These are phyloP conservation scores for Parmelia sp. DNA, from an alignment of 495 filamentous ascomycete species.

Conservation along the genomic window DNA sequence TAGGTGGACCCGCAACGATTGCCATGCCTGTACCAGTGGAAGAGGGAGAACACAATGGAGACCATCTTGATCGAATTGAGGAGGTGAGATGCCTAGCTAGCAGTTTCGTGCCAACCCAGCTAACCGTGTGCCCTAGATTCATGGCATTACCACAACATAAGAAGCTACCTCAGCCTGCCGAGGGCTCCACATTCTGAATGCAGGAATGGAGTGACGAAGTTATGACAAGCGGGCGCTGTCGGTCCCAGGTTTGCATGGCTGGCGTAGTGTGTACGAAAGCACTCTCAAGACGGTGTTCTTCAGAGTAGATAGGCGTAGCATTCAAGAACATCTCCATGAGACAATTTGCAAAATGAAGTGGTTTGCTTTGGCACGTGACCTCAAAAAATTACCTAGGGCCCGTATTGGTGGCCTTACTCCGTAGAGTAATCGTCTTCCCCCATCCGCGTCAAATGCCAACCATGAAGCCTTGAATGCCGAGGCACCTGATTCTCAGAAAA, in stretches of 20 bases:
- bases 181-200: constrained; percentile 65
- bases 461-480: constrained; percentile 34
- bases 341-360: background rate
- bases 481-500: constrained; percentile 39
- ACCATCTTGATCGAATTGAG: constrained; percentile 85
- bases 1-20: constrained; percentile 81
- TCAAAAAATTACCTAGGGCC: background rate
- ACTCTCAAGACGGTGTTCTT: background rate
- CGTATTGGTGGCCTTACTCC: too few relatives aligned
- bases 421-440: too few relatives aligned
- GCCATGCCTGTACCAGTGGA: constrained; percentile 81
- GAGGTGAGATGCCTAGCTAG: constrained; percentile 44
- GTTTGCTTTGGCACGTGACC: background rate
- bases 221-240: constrained; percentile 12
- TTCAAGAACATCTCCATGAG: background rate
- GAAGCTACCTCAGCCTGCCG: constrained; percentile 89
- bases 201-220: constrained; percentile 14
- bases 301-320: background rate
- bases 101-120: constrained; percentile 11
- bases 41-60: constrained; percentile 84
- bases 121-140: constrained; percentile 50
- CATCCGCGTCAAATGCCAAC: background rate
- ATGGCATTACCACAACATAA: constrained; percentile 94
- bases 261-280: constrained; percentile 16
- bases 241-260: constrained; percentile 13